Evolutionary conservation across 306 rosid genomes (phyloP), one percentile per base, ranked within the genome.

Genomic region (Quercus variabilis): DNA sequence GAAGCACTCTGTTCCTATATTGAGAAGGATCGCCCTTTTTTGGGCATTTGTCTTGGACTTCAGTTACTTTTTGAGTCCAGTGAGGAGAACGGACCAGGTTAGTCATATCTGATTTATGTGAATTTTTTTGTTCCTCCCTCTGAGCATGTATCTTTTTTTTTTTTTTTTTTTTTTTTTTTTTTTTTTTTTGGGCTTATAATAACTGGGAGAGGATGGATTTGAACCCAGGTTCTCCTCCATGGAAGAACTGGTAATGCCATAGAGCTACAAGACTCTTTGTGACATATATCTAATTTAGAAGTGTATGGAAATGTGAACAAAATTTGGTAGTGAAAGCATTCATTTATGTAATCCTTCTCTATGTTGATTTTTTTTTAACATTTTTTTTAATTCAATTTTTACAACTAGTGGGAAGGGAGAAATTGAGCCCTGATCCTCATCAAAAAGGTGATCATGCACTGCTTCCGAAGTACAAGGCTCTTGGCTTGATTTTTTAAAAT

Each of bases 41-140:
- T 95, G 75, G 99, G 98, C 77, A 93, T 95, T 56, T 95, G 98
- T 88, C 98, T 95, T 80, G 98, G 99, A 74, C 99, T 95, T 86
- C 97, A 95, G 86, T 80, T 95, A 65, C 99, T 95, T 73, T 93
- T 95, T 76, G 97, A 95, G 77, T 91, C 94, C 82, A 92, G 99
- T 46, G 93, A 90, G 76, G 99, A 95, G 92, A 93, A 95, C 23
- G 99, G 99, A 83, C 87, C 71, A 80, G 89, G 99, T 95, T 59
- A 80, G 87, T 83, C 64, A 77, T 81, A 31, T 67, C 52, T 57
- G 35, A 72, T 70, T n/a, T 20, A 71, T 60, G 70, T n/a, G 2
- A 18, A 15, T 41, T 5, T 38, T 6, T 3, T 74, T 5, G 59
- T 7, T 57, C 49, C 55, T 55, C 31, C 55, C 55, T 55, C 31